Evolutionary conservation across 257 asterid genomes (phyloP).

Genomic region (Plantago major): DNA sequence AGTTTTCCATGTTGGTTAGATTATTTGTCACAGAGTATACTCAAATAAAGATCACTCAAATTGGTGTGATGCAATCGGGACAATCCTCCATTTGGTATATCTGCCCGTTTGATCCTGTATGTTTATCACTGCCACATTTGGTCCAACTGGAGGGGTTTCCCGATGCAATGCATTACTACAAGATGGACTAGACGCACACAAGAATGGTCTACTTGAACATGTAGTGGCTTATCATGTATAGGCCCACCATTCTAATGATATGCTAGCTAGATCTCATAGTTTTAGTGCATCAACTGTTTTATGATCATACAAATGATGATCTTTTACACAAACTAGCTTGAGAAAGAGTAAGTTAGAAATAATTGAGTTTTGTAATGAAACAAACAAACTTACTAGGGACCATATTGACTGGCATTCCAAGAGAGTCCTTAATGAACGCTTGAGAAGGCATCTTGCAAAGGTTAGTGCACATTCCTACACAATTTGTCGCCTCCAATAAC

Average conservation of each 20-base stretch:
- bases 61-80: too few relatives aligned
- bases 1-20: neutral
- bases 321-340: neutral
- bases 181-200: too few relatives aligned
- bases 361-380: neutral
- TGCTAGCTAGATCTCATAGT: slow-evolving; percentile 4
- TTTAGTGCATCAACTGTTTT: slow-evolving; percentile 35
- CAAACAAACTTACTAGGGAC: slow-evolving; percentile 71
- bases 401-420: slow-evolving; percentile 77
- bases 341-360: neutral
- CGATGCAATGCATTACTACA: too few relatives aligned
- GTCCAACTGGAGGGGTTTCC: too few relatives aligned
- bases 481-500: slow-evolving; percentile 84
- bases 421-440: slow-evolving; percentile 68
- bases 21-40: too few relatives aligned
- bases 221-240: slow-evolving; percentile 25
- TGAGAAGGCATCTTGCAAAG: slow-evolving; percentile 95
- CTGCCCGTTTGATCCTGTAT: too few relatives aligned
- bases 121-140: too few relatives aligned
- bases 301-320: neutral
- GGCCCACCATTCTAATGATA: slow-evolving; percentile 35
- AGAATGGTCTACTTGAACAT: neutral
- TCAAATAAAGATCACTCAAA: too few relatives aligned
- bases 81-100: too few relatives aligned
- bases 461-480: slow-evolving; percentile 96